A percentile compares a stretch with the other conserved stretches of the same genome.
Evolutionary conservation across 805 yeast genomes (phyloP).

Genomic region (Yarrowia porcina): DNA sequence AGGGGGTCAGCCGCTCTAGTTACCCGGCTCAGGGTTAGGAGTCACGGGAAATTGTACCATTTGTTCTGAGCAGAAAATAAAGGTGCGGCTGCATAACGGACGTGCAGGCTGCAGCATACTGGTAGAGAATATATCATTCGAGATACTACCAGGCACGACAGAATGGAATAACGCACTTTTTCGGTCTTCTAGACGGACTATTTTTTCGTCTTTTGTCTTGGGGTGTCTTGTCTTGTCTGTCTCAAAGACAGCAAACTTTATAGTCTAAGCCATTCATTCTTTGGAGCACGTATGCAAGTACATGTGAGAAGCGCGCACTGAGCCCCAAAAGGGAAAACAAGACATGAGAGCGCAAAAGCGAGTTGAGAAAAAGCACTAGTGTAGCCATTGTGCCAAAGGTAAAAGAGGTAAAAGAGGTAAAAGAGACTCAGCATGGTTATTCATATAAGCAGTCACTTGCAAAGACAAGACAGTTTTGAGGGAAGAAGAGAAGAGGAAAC

Average conservation of each 20-base stretch:
- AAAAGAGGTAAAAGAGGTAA: slow-evolving; percentile 8
- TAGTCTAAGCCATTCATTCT: slow-evolving; percentile 1
- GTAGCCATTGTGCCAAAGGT: slow-evolving; percentile 11
- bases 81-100: slow-evolving; percentile 6
- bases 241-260: background rate
- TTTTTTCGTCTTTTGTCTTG: background rate
- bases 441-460: slow-evolving; percentile 9
- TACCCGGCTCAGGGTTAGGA: slow-evolving; percentile 3
- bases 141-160: too few relatives aligned
- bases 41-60: slow-evolving; percentile 17
- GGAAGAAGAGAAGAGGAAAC: too few relatives aligned
- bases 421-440: background rate
- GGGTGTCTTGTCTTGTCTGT: background rate
- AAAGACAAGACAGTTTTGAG: too few relatives aligned
- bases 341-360: background rate
- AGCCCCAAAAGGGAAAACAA: slow-evolving; percentile 11
- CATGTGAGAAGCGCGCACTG: slow-evolving; percentile 16
- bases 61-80: background rate
- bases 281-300: slow-evolving; percentile 6
- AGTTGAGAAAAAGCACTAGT: background rate
- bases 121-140: too few relatives aligned
- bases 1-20: slow-evolving; percentile 22
- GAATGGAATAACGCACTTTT: too few relatives aligned
- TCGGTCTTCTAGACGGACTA: too few relatives aligned
- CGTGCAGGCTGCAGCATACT: background rate